Evolutionary conservation across 108 stramenopile genomes (phyloP).

Genomic region (Nitzschia inconspicua): DNA sequence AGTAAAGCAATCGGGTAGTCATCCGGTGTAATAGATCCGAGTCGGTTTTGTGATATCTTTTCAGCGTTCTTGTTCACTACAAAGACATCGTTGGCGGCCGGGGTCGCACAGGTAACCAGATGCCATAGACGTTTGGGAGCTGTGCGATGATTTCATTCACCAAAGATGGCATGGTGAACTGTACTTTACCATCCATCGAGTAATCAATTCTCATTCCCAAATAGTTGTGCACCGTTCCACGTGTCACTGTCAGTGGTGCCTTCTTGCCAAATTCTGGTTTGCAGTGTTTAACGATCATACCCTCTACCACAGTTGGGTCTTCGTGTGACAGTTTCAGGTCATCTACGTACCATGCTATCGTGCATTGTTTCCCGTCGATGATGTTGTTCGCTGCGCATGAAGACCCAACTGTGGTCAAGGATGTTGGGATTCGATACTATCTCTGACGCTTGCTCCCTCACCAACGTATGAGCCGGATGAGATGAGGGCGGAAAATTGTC

Average conservation of each 20-base stretch:
- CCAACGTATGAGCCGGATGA: too few relatives aligned
- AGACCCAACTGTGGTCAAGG: too few relatives aligned
- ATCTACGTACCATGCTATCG: slow-evolving; percentile 28
- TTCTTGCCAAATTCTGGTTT: slow-evolving; percentile 10
- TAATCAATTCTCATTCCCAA: slow-evolving; percentile 41
- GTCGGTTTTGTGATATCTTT: background rate
- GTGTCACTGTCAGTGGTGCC: slow-evolving; percentile 4
- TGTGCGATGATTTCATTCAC: slow-evolving; percentile 7
- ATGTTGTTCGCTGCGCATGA: too few relatives aligned
- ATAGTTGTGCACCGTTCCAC: slow-evolving; percentile 29
- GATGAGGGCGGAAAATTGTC: too few relatives aligned
- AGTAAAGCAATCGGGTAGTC: slow-evolving; percentile 30
- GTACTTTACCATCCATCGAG: background rate
- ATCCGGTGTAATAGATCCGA: slow-evolving; percentile 22
- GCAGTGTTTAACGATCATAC: background rate
- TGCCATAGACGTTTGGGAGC: too few relatives aligned
- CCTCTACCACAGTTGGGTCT: slow-evolving; percentile 6
- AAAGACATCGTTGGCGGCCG: slow-evolving; percentile 37
- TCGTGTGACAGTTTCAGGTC: slow-evolving; percentile 35
- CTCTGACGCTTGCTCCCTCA: too few relatives aligned
- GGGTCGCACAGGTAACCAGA: too few relatives aligned
- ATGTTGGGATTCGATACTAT: too few relatives aligned
- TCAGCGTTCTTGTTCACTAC: slow-evolving; percentile 7
- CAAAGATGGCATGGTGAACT: slow-evolving; percentile 9
- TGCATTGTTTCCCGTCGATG: slow-evolving; percentile 25